A percentile compares a stretch with the other conserved stretches of the same genome.
phyloP scores from a whole-genome alignment of 2,329 filamentous ascomycete genomes.

The Fusarium nurragi region DNA sequence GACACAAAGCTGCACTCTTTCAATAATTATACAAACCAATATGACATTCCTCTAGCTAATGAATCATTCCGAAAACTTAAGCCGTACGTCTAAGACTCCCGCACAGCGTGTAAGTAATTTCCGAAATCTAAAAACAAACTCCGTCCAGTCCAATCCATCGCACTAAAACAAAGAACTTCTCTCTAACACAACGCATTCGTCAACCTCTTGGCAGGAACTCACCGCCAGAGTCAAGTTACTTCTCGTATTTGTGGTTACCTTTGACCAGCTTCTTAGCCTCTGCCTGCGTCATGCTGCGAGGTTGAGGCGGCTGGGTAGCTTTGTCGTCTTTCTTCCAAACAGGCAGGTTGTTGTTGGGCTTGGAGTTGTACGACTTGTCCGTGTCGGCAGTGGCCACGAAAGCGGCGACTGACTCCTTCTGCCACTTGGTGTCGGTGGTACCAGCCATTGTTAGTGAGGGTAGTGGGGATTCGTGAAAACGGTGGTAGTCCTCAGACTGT shows the following conservation, averaged over 20 bases:
- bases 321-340: background rate
- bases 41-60: too few relatives aligned
- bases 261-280: background rate
- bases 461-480: background rate
- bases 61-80: too few relatives aligned
- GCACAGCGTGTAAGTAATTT: too few relatives aligned
- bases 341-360: background rate
- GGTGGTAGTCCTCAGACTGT: background rate
- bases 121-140: too few relatives aligned
- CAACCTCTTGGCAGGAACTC: too few relatives aligned
- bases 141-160: too few relatives aligned
- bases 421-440: background rate
- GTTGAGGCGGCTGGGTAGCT: background rate
- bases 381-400: background rate
- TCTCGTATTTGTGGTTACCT: background rate
- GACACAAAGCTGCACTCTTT: too few relatives aligned
- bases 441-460: background rate
- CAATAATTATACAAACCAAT: too few relatives aligned
- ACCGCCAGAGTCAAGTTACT: too few relatives aligned
- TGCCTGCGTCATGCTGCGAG: background rate
- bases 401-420: background rate
- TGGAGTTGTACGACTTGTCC: background rate
- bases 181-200: too few relatives aligned
- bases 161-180: too few relatives aligned
- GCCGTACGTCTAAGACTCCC: too few relatives aligned